Percentiles rank a stretch among this genome's conserved stretches.
phyloP scores from a whole-genome alignment of 2,329 filamentous ascomycete genomes.

The Calonectria pteridis region DNA sequence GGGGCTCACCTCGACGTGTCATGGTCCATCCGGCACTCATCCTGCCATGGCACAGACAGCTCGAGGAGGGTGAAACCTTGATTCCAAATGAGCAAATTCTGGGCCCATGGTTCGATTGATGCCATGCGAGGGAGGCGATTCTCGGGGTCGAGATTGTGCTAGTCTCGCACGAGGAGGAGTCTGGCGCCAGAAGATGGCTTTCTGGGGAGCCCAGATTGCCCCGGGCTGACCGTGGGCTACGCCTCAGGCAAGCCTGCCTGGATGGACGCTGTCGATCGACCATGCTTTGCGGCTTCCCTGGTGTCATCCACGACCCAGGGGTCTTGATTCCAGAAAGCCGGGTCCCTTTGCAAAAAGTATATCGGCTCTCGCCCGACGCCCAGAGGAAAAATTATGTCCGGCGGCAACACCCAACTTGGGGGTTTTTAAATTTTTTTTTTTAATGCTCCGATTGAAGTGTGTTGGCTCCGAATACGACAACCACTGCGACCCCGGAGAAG shows the following conservation, averaged over 20 bases:
- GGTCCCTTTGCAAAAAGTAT: constrained; percentile 5
- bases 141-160: constrained; percentile 2
- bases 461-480: background rate
- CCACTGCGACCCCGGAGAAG: background rate
- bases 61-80: constrained; percentile 4
- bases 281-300: constrained; percentile 5
- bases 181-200: background rate
- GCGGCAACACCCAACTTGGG: background rate
- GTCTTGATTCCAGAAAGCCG: constrained; percentile 6
- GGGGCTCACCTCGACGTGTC: constrained; percentile 2
- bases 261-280: constrained; percentile 7
- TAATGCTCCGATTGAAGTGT: background rate
- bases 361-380: constrained; percentile 6
- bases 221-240: background rate
- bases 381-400: constrained; percentile 2
- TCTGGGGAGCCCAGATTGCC: constrained; percentile 10
- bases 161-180: background rate
- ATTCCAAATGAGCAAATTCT: constrained; percentile 16
- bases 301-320: constrained; percentile 3
- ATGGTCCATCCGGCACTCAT: background rate
- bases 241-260: constrained; percentile 9
- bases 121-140: background rate
- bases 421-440: background rate
- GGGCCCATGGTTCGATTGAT: constrained; percentile 18
- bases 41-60: background rate